phyloP scores from a whole-genome alignment of 2,329 filamentous ascomycete species.

The Penicillium oxalicum region DNA sequence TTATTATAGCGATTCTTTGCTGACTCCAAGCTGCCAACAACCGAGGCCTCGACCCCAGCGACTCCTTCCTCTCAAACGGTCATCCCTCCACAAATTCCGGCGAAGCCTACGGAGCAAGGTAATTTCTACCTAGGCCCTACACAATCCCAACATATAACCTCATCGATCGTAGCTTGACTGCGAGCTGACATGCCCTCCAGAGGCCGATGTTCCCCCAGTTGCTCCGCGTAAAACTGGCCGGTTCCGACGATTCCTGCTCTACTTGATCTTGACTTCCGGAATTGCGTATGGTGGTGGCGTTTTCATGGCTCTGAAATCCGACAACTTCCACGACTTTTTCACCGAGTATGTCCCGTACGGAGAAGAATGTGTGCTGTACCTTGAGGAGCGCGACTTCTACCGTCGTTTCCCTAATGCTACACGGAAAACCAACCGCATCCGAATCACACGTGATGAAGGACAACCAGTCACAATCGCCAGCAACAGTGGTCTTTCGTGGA shows the following conservation, averaged over 20 bases:
- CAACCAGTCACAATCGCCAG: slow-evolving; percentile 75
- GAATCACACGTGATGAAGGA: slow-evolving; percentile 46
- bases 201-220: slow-evolving; percentile 34
- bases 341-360: slow-evolving; percentile 94
- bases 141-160: slow-evolving; percentile 3
- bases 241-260: slow-evolving; percentile 70
- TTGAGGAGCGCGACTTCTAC: slow-evolving; percentile 90
- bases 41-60: slow-evolving; percentile 38
- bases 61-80: slow-evolving; percentile 42
- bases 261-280: slow-evolving; percentile 67
- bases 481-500: slow-evolving; percentile 79
- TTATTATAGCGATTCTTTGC: slow-evolving; percentile 45
- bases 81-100: slow-evolving; percentile 46
- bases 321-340: slow-evolving; percentile 99
- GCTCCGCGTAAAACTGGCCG: slow-evolving; percentile 62
- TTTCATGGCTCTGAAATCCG: slow-evolving; percentile 86
- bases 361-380: slow-evolving; percentile 88
- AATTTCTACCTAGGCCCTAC: slow-evolving; percentile 12
- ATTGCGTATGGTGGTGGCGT: slow-evolving; percentile 81
- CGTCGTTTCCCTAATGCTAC: slow-evolving; percentile 66
- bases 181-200: slow-evolving; percentile 34
- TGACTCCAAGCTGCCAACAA: slow-evolving; percentile 39
- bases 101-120: slow-evolving; percentile 37
- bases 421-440: slow-evolving; percentile 42
- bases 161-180: not conserved